Base-by-base conservation (phyloP, 345 rosid genomes). In the Linum usitatissimum region DNA sequence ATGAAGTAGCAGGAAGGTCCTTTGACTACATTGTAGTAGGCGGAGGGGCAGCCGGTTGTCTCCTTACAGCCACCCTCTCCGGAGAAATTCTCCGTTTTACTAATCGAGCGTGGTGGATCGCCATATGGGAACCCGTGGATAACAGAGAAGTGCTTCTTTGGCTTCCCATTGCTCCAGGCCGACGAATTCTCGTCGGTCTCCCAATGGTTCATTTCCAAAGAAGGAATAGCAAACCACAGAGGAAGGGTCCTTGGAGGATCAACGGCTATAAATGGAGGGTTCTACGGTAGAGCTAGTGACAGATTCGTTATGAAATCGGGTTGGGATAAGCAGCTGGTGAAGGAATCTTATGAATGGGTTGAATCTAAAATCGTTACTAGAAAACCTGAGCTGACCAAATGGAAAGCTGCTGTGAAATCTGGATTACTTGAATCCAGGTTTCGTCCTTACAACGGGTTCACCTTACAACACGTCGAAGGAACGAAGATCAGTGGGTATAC, bases 401-500 rank as follows among this genome's bases (percentile, higher is more conserved):
- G 90, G 94, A 89, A 84, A 75, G 68, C 75, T 30, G 80, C 76
- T 12, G 75, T 83, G 21, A 75, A 80, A 61, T 86, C 80, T 30
- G 88, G 84, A 39, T 83, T 91, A 57, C 87, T 84, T 53, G 91
- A 90, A 79, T 87, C 94, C 6, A 90, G 94, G 3, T 59, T 90
- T 58, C 59, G 68, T 49, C 97, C 95, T 1, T 81, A 78, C 6
- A 85, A 85, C 14, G 90, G 90, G n/a, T 85, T 70, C 54, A 87
- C 65, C 56, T 72, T 79, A 71, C 92, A 82, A n/a, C 97, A 90
- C 63, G 57, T 75, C 14, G 72, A 77, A 59, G 96, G 90, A 53
- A 91, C 96, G 30, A 88, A 84, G 73, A 85, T 91, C 10, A 83
- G 94, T 54, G 94, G 86, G 51, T 84, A 79, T 42, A 55, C 72